A percentile compares a stretch with the other conserved stretches of the same genome.
Conservation (phyloP, 2,329 filamentous ascomycete species). For the Bipolaris gigantea region DNA sequence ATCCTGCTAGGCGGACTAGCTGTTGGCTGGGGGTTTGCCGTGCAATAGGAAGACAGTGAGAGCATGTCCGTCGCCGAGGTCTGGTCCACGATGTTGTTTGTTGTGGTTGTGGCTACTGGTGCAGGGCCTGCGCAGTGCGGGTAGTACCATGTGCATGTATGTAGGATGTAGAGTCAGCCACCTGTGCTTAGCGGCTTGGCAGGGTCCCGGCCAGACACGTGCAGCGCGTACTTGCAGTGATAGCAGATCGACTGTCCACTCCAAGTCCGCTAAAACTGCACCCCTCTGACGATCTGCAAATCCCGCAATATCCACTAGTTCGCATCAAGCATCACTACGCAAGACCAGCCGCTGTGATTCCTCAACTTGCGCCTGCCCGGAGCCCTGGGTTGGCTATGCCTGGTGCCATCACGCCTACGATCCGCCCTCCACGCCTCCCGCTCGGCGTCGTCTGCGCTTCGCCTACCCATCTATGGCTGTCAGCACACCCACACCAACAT, state of each 20-base stretch:
- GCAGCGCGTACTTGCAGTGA: no score
- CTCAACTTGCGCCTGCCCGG: not conserved
- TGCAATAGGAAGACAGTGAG: not conserved
- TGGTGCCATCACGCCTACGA: conserved; percentile 31
- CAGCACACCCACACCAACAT: conserved; percentile 48
- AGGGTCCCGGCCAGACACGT: not conserved
- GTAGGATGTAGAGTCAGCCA: no score
- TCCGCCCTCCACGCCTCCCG: conserved; percentile 31
- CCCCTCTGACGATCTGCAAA: conserved; percentile 4
- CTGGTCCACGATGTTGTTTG: not conserved
- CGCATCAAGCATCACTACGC: not conserved
- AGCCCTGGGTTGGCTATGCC: no score
- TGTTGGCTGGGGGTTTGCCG: not conserved
- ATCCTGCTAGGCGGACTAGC: not conserved
- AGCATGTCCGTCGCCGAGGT: not conserved
- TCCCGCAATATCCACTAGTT: conserved; percentile 5
- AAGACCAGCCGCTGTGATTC: not conserved
- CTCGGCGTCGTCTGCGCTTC: no score
- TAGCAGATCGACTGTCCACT: not conserved
- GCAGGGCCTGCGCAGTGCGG: no score
- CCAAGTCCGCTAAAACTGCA: not conserved
- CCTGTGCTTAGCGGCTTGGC: not conserved
- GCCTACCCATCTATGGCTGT: conserved; percentile 35
- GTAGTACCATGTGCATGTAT: no score
- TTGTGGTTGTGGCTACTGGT: no score